A percentile compares a stretch with the other conserved stretches of the same genome.
Evolutionary conservation across 176 grass and related monocot genomes (phyloP).

Genomic region (Eragrostis curvula): DNA sequence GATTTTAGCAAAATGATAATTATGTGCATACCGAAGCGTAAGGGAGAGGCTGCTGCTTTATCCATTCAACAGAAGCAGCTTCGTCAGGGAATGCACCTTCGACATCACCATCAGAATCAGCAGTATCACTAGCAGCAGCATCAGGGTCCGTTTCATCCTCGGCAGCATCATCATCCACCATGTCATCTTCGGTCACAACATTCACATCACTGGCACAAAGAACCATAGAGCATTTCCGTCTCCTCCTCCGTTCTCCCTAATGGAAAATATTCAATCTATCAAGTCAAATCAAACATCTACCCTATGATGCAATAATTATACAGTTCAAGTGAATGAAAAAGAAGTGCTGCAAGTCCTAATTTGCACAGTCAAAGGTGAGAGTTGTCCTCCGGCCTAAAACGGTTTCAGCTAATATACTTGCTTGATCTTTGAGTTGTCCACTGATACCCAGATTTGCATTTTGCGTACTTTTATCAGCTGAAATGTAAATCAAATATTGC

Average conservation of each 20-base stretch:
- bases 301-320: neutral
- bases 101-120: neutral
- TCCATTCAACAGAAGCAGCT: constrained; percentile 26
- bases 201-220: constrained; percentile 24
- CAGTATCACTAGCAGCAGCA: neutral
- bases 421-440: neutral
- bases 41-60: constrained; percentile 68
- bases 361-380: neutral
- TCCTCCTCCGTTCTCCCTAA: neutral
- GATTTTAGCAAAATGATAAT: neutral
- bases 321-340: neutral
- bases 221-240: neutral
- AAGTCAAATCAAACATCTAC: neutral
- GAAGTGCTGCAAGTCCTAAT: neutral
- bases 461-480: neutral
- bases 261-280: neutral
- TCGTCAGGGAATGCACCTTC: constrained; percentile 21
- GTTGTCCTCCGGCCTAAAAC: neutral
- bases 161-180: neutral
- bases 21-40: constrained; percentile 50
- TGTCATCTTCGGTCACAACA: constrained; percentile 26
- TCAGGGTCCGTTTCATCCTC: constrained; percentile 25
- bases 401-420: neutral
- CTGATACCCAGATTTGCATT: neutral
- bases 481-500: neutral